These are phyloP conservation scores for Xylaria sp. DNA, from an alignment of 2,329 filamentous ascomycete species.

Conservation along the genomic window DNA sequence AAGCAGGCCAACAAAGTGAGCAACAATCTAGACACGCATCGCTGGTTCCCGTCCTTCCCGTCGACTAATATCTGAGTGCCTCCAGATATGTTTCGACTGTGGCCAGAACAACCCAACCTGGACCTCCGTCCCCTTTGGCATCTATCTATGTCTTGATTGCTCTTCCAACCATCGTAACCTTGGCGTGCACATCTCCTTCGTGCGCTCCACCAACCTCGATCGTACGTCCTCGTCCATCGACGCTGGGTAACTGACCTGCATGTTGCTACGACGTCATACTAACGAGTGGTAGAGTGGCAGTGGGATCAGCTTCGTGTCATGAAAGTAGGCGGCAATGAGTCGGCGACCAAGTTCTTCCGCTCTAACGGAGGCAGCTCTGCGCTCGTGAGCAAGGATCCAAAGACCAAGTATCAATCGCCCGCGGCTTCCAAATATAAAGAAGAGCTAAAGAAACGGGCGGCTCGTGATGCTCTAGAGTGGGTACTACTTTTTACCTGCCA, in stretches of 20 bases:
- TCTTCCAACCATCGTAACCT: slow-evolving; percentile 96
- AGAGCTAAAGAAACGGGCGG: slow-evolving; percentile 85
- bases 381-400: slow-evolving; percentile 93
- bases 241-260: neutral
- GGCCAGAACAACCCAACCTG: slow-evolving; percentile 97
- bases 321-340: slow-evolving; percentile 99
- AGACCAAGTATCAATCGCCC: slow-evolving; percentile 94
- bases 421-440: slow-evolving; percentile 98
- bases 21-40: slow-evolving; percentile 23
- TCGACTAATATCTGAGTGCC: neutral
- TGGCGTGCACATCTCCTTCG: slow-evolving; percentile 98
- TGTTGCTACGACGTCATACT: slow-evolving; percentile 23
- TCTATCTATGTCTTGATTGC: slow-evolving; percentile 98
- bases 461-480: slow-evolving; percentile 83
- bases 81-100: slow-evolving; percentile 93
- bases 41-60: no score
- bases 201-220: slow-evolving; percentile 96
- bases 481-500: slow-evolving; percentile 42
- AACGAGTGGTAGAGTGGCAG: slow-evolving; percentile 77
- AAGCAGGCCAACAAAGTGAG: slow-evolving; percentile 93
- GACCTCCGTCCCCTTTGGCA: slow-evolving; percentile 96
- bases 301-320: slow-evolving; percentile 97
- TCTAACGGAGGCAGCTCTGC: slow-evolving; percentile 93
- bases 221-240: slow-evolving; percentile 65
- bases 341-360: slow-evolving; percentile 97